These are phyloP conservation scores for Xylariaceae sp. DNA, from an alignment of 2,329 filamentous ascomycete genomes.

Conservation along the genomic window DNA sequence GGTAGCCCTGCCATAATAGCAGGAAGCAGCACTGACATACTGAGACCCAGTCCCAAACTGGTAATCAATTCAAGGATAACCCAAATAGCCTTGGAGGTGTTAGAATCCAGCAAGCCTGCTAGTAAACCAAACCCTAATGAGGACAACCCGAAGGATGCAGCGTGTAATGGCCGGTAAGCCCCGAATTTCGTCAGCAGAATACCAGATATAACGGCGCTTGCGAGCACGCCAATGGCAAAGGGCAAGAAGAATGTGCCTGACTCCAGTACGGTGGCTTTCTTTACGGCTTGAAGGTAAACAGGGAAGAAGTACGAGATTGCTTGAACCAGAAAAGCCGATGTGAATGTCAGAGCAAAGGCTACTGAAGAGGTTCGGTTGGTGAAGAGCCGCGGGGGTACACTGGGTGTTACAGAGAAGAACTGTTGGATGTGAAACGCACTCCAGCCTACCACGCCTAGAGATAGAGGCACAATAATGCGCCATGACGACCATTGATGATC, in stretches of 20 bases:
- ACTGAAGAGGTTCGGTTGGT: constrained; percentile 1
- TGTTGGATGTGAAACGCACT: background rate
- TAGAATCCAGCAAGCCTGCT: constrained; percentile 27
- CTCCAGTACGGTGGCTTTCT: background rate
- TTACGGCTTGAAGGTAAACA: constrained; percentile 4
- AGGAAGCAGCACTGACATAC: constrained; percentile 37
- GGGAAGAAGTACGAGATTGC: constrained; percentile 2
- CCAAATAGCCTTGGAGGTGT: constrained; percentile 32
- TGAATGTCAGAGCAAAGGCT: background rate
- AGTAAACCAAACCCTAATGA: constrained; percentile 35
- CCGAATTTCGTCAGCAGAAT: constrained; percentile 35
- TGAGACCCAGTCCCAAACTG: constrained; percentile 38
- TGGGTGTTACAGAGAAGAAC: background rate
- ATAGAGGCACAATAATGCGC: constrained; percentile 1
- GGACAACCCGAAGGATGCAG: constrained; percentile 28
- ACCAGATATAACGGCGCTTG: constrained; percentile 13
- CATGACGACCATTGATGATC: constrained; percentile 5
- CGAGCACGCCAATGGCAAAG: constrained; percentile 1
- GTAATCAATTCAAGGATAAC: constrained; percentile 35
- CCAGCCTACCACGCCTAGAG: constrained; percentile 1
- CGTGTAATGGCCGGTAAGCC: constrained; percentile 39
- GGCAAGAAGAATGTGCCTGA: constrained; percentile 2
- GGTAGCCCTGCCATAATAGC: constrained; percentile 35
- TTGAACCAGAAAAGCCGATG: background rate
- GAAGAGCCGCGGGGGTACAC: constrained; percentile 31